Evolutionary conservation across 2,329 filamentous ascomycete species (phyloP).

Genomic region (Neonectria magnoliae): DNA sequence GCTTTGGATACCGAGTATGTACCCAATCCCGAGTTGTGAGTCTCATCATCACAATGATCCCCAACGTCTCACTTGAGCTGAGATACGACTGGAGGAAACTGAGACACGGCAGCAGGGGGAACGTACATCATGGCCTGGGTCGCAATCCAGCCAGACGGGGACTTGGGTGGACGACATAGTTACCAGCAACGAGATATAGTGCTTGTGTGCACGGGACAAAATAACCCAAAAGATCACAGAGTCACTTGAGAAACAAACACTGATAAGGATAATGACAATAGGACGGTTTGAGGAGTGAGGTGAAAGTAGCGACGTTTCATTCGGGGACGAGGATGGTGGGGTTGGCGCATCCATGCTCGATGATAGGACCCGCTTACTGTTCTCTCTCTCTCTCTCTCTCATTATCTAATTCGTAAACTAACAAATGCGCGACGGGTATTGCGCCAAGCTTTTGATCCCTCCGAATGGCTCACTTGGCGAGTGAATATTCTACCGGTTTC

Average conservation of each 20-base stretch:
- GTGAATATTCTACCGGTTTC: background rate
- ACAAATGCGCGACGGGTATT: background rate
- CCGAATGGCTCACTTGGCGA: background rate
- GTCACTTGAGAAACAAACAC: background rate
- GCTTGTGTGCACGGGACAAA: background rate
- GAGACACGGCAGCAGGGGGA: conserved; percentile 7
- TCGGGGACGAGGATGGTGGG: conserved; percentile 13
- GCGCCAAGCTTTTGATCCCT: background rate
- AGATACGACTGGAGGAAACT: conserved; percentile 5
- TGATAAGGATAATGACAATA: background rate
- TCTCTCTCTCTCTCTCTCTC: too few relatives aligned
- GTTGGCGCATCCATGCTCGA: background rate
- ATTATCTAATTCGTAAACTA: background rate
- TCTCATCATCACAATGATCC: background rate
- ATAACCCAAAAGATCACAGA: background rate
- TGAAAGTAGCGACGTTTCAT: conserved; percentile 7
- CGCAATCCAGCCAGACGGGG: conserved; percentile 70
- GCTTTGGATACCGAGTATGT: background rate
- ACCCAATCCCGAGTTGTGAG: background rate
- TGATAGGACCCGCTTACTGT: background rate
- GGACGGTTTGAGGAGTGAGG: background rate
- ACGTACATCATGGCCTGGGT: conserved; percentile 74
- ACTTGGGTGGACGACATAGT: conserved; percentile 49
- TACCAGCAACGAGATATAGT: conserved; percentile 1
- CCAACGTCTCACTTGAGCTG: conserved; percentile 19